These are phyloP conservation scores for Takashimella koratensis DNA, from an alignment of 1,284 basidiomycete genomes.

Conservation along the genomic window DNA sequence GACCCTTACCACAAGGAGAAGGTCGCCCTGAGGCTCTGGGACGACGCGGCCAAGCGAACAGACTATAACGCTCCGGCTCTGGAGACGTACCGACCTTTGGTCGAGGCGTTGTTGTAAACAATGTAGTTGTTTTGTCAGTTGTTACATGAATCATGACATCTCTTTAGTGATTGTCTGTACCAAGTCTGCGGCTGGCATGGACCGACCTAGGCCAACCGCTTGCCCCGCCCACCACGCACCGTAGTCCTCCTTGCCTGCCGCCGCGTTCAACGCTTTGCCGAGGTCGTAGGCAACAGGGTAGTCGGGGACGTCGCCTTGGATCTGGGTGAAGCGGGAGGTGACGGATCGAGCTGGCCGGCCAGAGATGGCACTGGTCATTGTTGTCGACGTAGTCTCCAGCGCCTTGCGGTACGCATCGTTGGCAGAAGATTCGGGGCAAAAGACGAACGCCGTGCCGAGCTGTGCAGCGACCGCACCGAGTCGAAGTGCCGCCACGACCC, in stretches of 20 bases:
- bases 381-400: conserved; percentile 2
- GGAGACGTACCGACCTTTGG: conserved; percentile 12
- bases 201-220: conserved; percentile 22
- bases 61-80: conserved; percentile 23
- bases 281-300: conserved; percentile 40
- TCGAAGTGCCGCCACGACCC: conserved; percentile 18
- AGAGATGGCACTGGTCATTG: conserved; percentile 14
- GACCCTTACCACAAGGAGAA: conserved; percentile 32
- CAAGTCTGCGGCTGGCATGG: conserved; percentile 26
- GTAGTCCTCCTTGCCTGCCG: conserved; percentile 29
- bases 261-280: conserved; percentile 32
- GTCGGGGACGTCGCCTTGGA: conserved; percentile 13
- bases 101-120: not conserved
- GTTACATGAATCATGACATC: conserved; percentile 2
- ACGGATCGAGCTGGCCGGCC: conserved; percentile 36
- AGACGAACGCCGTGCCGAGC: conserved; percentile 40
- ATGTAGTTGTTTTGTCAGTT: not conserved
- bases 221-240: conserved; percentile 41
- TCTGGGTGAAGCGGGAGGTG: conserved; percentile 23
- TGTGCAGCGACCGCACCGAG: conserved; percentile 34
- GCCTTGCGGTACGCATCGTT: conserved; percentile 25
- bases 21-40: conserved; percentile 33
- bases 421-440: conserved; percentile 28
- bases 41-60: conserved; percentile 32
- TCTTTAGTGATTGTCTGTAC: conserved; percentile 20